These are phyloP conservation scores for Aphanomyces cochlioides DNA, from an alignment of 352 stramenopile genomes.

Conservation along the genomic window DNA sequence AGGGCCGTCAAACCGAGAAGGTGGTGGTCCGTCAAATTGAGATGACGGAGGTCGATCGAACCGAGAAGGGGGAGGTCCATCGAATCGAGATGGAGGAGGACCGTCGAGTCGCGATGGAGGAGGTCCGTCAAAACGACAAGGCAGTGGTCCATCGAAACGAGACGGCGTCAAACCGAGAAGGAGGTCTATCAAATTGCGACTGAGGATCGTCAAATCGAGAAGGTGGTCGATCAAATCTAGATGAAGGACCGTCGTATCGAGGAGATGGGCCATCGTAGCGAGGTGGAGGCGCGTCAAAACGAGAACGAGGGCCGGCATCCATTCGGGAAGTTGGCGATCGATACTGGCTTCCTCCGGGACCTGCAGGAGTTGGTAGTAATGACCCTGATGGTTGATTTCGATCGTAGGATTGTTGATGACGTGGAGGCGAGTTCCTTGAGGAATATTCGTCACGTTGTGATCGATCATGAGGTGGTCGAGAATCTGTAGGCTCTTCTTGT, in stretches of 20 bases:
- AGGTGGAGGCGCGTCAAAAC: background rate
- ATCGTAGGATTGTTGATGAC: too few species aligned
- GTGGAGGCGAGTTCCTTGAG: background rate
- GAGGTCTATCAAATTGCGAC: background rate
- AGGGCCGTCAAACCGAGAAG: too few species aligned
- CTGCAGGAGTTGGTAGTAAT: background rate
- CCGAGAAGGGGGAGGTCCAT: too few species aligned
- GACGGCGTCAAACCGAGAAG: conserved; percentile 10
- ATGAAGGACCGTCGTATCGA: background rate
- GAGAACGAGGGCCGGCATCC: background rate
- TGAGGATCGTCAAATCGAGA: conserved; percentile 4
- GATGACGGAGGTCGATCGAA: too few species aligned
- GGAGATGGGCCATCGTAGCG: background rate
- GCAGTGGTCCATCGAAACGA: background rate
- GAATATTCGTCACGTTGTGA: background rate
- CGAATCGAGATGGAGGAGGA: background rate
- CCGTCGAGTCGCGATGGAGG: too few species aligned
- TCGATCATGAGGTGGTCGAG: background rate
- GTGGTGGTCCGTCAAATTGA: too few species aligned
- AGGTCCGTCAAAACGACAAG: too few species aligned
- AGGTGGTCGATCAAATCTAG: background rate
- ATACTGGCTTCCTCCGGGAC: background rate
- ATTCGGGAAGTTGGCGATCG: background rate
- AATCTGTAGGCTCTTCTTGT: background rate
- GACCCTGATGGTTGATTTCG: too few species aligned